Evolutionary conservation across 2,329 filamentous ascomycete species (phyloP), one percentile per base, ranked within the genome.

Genomic region (Epichloe coenophiala): DNA sequence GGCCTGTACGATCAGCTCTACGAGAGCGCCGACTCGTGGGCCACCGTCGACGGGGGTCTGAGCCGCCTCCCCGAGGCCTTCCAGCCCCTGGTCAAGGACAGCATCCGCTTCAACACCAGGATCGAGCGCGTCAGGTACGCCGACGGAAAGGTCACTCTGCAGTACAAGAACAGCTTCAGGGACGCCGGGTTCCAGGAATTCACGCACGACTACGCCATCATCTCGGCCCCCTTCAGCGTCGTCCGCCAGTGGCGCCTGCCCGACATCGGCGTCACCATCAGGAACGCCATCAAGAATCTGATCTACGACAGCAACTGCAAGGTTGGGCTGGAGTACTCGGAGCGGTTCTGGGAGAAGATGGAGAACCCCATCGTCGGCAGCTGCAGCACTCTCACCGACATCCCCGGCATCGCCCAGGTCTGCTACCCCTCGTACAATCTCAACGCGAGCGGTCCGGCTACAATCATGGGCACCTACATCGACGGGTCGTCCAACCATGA

Each of bases 361-460:
- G 61, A 66, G 33, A 69, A 68, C 45, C 73, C 74, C 5, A 86
- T 87, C 61, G 71, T 77, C 53, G 83, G 84, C 12, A 78, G 81
- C 6, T 86, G 82, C 59, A 76, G 74, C 44, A 71, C 71, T 3
- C 55, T 56, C 0, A 75, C 72, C 1, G 76, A 84, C 55, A 81
- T 84, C 50, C 72, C 78, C 0, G 77, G 78, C 27, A 72, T 85
- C 50, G 77, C 79, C 23, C 72, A 65, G 44, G 71, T 84, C 54
- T 85, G 81, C 70, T 86, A 85, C 63, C 83, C 83, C 0, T 75
- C 76, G 5, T 85, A 84, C 67, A 71, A 78, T 54, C 69, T 86
- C 61, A 86, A 85, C 66, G 72, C 73, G 40, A 78, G 75, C 0
- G 75, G 79, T 0, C 80, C 78, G 0, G 81, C 80, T 6, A 74